Base-by-base conservation (phyloP, 352 stramenopile species). In the Phytophthora litchii region DNA sequence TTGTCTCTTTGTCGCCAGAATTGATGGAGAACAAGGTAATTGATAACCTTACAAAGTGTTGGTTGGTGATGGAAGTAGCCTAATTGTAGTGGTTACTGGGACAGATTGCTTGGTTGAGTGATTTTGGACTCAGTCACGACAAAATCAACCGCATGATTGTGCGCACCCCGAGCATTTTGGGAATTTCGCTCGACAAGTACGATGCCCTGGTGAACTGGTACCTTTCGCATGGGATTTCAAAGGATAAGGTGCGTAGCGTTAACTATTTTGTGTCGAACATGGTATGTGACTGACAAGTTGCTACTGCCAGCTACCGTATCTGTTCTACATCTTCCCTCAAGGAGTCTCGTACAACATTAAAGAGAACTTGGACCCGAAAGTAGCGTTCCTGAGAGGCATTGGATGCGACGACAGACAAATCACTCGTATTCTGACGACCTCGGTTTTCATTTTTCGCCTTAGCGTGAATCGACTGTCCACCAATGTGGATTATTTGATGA, bases 281-380 rank as follows among this genome's bases (percentile, higher is more conserved):
- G 2, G 6, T 3, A 12, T 11, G 29, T 13, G 29, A 34, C 29
- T 34, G 29, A 34, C 29, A 34, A 4, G 10, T 34, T 34, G 29
- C 17, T 50, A 20, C 14, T 48, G 8, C 4, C 20, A 86, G 78
- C 52, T 85, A 21, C 58, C 72, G 14, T 88, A 78, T 57, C 32
- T 85, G 16, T 70, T 82, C 44, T 59, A 58, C 4, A 58, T 80
- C 12, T 81, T 80, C 43, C 75, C 78, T 1, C 61, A 80, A 14
- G 68, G 37, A 14, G 36, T 62, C 13, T 80, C 64, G 3, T 45
- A 57, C 25, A 74, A 41, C 40, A 66, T 70, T 21, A 11, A 21
- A 0, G 48, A 69, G 17, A 83, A 64, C 44, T 42, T 83, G n/a
- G 55, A 88, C 4, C 23, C 48, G 3, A 88, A 88, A 55, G 38